Evolutionary conservation across 163 green algal species (phyloP).

Genomic region (Scenedesmus sp.): DNA sequence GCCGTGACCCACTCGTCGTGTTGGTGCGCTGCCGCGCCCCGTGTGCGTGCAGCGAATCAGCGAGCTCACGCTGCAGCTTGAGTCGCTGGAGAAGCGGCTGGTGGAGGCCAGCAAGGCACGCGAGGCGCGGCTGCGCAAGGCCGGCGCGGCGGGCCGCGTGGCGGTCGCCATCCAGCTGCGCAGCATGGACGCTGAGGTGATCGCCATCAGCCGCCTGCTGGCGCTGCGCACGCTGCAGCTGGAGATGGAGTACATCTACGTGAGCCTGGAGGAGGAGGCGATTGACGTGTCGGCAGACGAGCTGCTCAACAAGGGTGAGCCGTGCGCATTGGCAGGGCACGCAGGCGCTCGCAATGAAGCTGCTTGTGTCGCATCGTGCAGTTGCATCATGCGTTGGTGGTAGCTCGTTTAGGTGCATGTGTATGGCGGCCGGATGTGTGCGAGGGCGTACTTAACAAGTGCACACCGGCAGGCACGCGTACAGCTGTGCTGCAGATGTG

Average conservation of each 20-base stretch:
- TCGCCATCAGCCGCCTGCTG: slow-evolving; percentile 59
- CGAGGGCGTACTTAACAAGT: background rate
- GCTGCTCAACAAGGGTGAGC: slow-evolving; percentile 20
- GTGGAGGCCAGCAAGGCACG: slow-evolving; percentile 89
- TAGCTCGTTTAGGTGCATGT: too few relatives aligned
- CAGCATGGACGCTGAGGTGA: slow-evolving; percentile 71
- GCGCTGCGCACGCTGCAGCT: slow-evolving; percentile 72
- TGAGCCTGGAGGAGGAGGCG: slow-evolving; percentile 89
- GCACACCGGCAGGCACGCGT: background rate
- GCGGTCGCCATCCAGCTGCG: slow-evolving; percentile 71
- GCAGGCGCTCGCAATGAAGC: background rate
- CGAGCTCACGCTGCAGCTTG: slow-evolving; percentile 68
- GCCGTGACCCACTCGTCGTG: background rate
- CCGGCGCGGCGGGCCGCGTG: slow-evolving; percentile 62
- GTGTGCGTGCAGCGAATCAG: slow-evolving; percentile 58
- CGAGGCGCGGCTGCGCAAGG: slow-evolving; percentile 86
- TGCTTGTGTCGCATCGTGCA: too few relatives aligned
- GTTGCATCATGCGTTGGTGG: too few relatives aligned
- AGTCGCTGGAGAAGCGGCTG: slow-evolving; percentile 85
- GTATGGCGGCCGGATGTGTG: too few relatives aligned
- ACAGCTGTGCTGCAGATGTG: background rate
- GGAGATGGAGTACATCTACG: slow-evolving; percentile 93
- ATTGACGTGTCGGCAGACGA: slow-evolving; percentile 79
- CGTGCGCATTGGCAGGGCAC: background rate
- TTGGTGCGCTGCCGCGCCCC: background rate